Evolutionary conservation across 176 grass and related monocot genomes (phyloP), one percentile per base, ranked within the genome.

Genomic region (Alloteropsis semialata): DNA sequence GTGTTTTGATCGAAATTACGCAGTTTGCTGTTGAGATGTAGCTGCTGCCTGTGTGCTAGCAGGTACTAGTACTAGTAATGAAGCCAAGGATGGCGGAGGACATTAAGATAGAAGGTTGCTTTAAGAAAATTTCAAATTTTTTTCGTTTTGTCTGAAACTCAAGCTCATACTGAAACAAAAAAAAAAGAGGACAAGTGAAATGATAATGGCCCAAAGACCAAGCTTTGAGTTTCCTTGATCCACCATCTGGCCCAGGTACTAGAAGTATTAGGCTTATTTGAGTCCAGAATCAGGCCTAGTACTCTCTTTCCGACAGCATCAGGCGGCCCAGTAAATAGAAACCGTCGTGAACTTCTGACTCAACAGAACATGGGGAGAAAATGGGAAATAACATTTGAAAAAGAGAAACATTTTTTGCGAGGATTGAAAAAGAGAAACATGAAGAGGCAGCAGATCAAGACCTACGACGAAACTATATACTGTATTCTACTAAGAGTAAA

Each of bases 1-100:
- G 5, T 57, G 46, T 85, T 77, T 63, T 56, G 55, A 38, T 46
- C 3, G 55, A 71, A 81, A 37, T 55, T 73, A 65, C 45, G 29
- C 25, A 18, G 22, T 79, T 84, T 66, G 28, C 46, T 87, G 5
- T 70, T 32, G 54, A 60, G 42, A n/a, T 60, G 65, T 21, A 22
- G 37, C 16, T 45, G 32, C n/a, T n/a, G 27, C 67, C 29, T 64
- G 24, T 28, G 10, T 24, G 25, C 43, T 42, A 54, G 30, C 22
- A 25, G 13, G n/a, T n/a, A n/a, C n/a, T n/a, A n/a, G n/a, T n/a
- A n/a, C n/a, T n/a, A n/a, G n/a, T n/a, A n/a, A n/a, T n/a, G n/a
- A n/a, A n/a, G n/a, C n/a, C n/a, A n/a, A n/a, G n/a, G n/a, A n/a
- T n/a, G n/a, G n/a, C n/a, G n/a, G n/a, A n/a, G n/a, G n/a, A n/a